Conservation (phyloP, 495 filamentous ascomycete genomes). For the Lasiosphaeria miniovina region DNA sequence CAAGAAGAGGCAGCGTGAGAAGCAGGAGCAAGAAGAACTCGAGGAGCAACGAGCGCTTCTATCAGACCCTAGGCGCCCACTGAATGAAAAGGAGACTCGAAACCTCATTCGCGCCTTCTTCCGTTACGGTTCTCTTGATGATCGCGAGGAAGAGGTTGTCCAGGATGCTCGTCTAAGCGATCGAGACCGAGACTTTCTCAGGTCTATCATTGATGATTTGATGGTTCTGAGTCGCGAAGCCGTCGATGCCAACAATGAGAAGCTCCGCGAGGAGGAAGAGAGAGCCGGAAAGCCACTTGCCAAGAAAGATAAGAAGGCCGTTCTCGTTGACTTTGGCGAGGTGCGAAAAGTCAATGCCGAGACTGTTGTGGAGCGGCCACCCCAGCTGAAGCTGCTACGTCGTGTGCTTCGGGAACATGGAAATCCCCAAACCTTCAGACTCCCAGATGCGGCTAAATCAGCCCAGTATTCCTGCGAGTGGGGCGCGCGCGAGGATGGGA, state of each 20-base stretch:
- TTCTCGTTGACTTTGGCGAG: slow-evolving; percentile 87
- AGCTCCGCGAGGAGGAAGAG: slow-evolving; percentile 69
- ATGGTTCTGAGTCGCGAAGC: slow-evolving; percentile 56
- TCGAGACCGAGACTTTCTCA: slow-evolving; percentile 75
- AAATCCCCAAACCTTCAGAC: slow-evolving; percentile 73
- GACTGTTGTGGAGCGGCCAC: slow-evolving; percentile 84
- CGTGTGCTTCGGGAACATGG: slow-evolving; percentile 60
- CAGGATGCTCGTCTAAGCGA: slow-evolving; percentile 77
- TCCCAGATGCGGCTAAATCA: slow-evolving; percentile 86
- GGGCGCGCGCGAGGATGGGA: slow-evolving; percentile 91
- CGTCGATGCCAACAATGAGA: slow-evolving; percentile 66
- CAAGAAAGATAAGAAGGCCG: slow-evolving; percentile 96
- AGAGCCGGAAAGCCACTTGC: slow-evolving; percentile 70
- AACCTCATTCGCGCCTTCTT: slow-evolving; percentile 85
- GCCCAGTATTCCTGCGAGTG: slow-evolving; percentile 83
- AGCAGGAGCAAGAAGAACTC: slow-evolving; percentile 58
- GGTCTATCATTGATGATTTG: slow-evolving; percentile 55
- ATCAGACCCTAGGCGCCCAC: slow-evolving; percentile 76
- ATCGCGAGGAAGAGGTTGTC: slow-evolving; percentile 80
- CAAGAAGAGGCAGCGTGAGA: slow-evolving; percentile 85
- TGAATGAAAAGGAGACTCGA: slow-evolving; percentile 86
- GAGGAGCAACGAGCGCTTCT: slow-evolving; percentile 57
- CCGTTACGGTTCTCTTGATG: slow-evolving; percentile 82
- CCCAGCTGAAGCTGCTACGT: slow-evolving; percentile 80
- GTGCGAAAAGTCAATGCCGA: slow-evolving; percentile 93